Evolutionary conservation across 345 rosid species (phyloP).

Genomic region (Boechera retrofracta): DNA sequence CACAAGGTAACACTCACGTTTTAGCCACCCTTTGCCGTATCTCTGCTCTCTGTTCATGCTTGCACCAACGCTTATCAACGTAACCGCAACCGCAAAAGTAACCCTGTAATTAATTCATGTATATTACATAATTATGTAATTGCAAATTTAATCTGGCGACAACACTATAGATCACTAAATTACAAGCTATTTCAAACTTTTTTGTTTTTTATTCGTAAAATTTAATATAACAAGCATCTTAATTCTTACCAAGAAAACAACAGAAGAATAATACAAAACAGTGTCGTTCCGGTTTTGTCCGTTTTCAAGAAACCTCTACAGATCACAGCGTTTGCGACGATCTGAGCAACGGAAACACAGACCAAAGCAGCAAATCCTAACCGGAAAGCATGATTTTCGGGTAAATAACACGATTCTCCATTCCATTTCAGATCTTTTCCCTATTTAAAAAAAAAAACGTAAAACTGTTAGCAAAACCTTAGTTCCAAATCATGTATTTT

Average conservation of each 20-base stretch:
- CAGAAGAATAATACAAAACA: slow-evolving; percentile 43
- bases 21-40: slow-evolving; percentile 79
- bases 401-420: slow-evolving; percentile 67
- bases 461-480: neutral
- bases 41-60: slow-evolving; percentile 75
- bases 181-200: neutral
- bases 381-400: slow-evolving; percentile 52
- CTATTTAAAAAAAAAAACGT: slow-evolving; percentile 40
- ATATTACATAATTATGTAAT: neutral
- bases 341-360: slow-evolving; percentile 58
- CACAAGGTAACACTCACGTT: slow-evolving; percentile 72
- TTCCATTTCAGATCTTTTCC: slow-evolving; percentile 65
- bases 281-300: slow-evolving; percentile 31
- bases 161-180: neutral
- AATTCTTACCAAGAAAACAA: slow-evolving; percentile 67
- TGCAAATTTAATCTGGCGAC: neutral
- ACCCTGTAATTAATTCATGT: slow-evolving; percentile 52
- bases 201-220: neutral
- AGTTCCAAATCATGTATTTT: neutral
- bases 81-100: slow-evolving; percentile 56
- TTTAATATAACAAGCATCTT: neutral
- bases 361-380: slow-evolving; percentile 62
- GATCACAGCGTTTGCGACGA: slow-evolving; percentile 55
- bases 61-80: slow-evolving; percentile 54
- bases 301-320: slow-evolving; percentile 45